Percentiles rank a stretch among this genome's conserved stretches.
Evolutionary conservation across 1,139 yeast genomes (phyloP).

Genomic region (Debaryomyces singareniensis): DNA sequence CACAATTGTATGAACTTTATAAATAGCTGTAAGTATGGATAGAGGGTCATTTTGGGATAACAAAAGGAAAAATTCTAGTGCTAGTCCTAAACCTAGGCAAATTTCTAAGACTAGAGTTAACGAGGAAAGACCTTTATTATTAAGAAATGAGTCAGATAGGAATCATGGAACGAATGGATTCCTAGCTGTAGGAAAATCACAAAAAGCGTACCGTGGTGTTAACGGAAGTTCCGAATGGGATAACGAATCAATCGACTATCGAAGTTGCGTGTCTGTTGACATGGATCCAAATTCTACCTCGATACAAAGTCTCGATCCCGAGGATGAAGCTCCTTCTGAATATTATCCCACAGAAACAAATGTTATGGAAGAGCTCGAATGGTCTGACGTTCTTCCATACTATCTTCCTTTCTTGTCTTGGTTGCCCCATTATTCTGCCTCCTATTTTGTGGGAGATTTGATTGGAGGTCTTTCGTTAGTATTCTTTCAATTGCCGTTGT

Average conservation of each 20-base stretch:
- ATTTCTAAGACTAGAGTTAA: slow-evolving; percentile 28
- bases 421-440: slow-evolving; percentile 55
- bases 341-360: background rate
- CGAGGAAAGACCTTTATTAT: slow-evolving; percentile 15
- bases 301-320: no score
- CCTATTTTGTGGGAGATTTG: slow-evolving; percentile 63
- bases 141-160: slow-evolving; percentile 7
- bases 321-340: background rate
- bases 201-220: background rate
- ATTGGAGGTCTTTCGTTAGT: slow-evolving; percentile 86
- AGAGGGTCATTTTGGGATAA: background rate
- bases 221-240: background rate
- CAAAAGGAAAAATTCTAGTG: slow-evolving; percentile 11
- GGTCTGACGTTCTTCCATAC: slow-evolving; percentile 41
- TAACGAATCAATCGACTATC: background rate
- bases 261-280: background rate
- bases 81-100: slow-evolving; percentile 27
- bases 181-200: background rate
- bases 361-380: background rate
- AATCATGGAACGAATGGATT: background rate
- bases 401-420: slow-evolving; percentile 80
- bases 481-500: slow-evolving; percentile 85
- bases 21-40: no score
- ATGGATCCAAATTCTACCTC: no score
- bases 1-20: no score